phyloP scores from a whole-genome alignment of 2,329 filamentous ascomycete genomes.

The Cladophialophora immunda region DNA sequence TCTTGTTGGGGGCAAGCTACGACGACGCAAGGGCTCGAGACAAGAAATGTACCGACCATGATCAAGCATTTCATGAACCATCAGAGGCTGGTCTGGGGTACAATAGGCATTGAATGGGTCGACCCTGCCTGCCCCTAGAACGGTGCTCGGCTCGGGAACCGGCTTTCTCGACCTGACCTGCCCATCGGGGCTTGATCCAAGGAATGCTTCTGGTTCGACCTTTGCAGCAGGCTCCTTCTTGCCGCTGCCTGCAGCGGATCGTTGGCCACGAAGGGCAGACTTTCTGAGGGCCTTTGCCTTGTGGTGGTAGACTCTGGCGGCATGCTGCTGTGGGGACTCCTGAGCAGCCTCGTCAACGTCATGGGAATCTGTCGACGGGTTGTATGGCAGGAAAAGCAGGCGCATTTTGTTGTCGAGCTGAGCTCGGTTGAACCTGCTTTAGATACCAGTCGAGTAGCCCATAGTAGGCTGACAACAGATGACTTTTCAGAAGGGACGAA shows the following conservation, averaged over 20 bases:
- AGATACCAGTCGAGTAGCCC: background rate
- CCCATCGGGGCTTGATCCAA: background rate
- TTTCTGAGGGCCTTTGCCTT: conserved; percentile 19
- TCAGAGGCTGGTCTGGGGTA: conserved; percentile 10
- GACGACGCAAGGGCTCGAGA: background rate
- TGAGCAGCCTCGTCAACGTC: conserved; percentile 12
- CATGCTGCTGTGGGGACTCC: conserved; percentile 21
- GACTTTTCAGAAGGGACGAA: background rate
- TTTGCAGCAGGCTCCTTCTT: background rate
- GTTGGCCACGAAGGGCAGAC: background rate
- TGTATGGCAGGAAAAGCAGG: conserved; percentile 24
- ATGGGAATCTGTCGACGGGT: conserved; percentile 2
- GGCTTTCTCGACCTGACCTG: background rate
- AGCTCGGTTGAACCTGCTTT: background rate
- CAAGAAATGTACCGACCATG: conserved; percentile 12
- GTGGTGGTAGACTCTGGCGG: conserved; percentile 18
- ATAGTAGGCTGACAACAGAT: background rate
- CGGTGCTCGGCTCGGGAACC: conserved; percentile 1
- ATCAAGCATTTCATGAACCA: conserved; percentile 26
- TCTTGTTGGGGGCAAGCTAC: background rate
- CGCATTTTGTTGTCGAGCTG: conserved; percentile 43
- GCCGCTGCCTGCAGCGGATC: background rate
- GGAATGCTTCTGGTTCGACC: background rate
- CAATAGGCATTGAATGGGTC: conserved; percentile 23
- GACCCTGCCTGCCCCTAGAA: conserved; percentile 22